Percentiles rank a stretch among this genome's conserved stretches.
Conservation (phyloP, 441 rosid genomes). For the Arabidopsis hybrid region DNA sequence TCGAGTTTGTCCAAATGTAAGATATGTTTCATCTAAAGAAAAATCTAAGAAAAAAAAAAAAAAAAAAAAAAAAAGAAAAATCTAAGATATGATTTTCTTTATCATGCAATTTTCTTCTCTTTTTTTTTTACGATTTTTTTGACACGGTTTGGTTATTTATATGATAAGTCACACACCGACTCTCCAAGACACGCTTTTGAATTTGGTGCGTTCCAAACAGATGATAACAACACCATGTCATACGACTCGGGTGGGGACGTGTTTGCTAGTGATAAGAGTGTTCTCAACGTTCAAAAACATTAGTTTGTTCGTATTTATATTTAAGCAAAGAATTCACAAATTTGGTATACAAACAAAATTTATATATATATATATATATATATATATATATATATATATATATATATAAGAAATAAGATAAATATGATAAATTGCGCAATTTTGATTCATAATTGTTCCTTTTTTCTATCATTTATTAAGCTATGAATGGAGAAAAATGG, state of each 20-base stretch:
- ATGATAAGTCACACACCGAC: background rate
- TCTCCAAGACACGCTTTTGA: background rate
- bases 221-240: constrained; percentile 9
- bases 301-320: background rate
- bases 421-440: too few species aligned
- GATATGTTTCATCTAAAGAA: too few species aligned
- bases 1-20: too few species aligned
- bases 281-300: background rate
- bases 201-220: constrained; percentile 12
- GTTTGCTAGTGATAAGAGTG: background rate
- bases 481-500: background rate
- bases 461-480: background rate
- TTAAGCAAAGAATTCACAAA: background rate
- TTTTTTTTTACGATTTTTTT: background rate
- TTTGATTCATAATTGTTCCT: too few species aligned
- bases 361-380: too few species aligned
- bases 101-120: background rate
- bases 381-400: too few species aligned
- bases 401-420: too few species aligned
- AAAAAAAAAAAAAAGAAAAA: too few species aligned
- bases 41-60: too few species aligned
- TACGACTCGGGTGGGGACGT: background rate
- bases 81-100: too few species aligned
- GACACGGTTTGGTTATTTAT: background rate
- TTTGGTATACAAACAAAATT: background rate